phyloP scores from a whole-genome alignment of 108 stramenopile genomes.

The Pseudonitzschia pungens region DNA sequence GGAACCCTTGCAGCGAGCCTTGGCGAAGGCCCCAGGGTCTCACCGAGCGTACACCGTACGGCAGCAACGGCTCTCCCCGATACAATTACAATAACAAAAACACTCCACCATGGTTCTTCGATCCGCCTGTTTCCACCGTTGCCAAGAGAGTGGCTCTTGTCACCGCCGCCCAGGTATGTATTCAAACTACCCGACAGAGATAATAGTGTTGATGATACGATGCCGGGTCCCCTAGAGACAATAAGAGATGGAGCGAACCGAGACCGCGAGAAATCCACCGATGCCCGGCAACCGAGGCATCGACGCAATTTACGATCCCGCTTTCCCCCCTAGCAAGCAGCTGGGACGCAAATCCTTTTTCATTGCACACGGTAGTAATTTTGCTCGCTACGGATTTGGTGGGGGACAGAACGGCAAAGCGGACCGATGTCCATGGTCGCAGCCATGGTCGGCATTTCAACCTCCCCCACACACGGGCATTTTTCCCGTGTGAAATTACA shows the following conservation, averaged over 20 bases:
- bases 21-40: not conserved
- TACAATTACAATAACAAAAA: slow-evolving; percentile 15
- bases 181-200: not conserved
- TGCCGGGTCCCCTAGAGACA: not conserved
- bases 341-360: not conserved
- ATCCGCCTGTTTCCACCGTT: slow-evolving; percentile 70
- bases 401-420: not conserved
- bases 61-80: not conserved
- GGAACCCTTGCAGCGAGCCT: not conserved
- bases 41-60: not conserved
- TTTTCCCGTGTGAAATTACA: slow-evolving; percentile 8
- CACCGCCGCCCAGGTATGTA: slow-evolving; percentile 77
- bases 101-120: slow-evolving; percentile 74
- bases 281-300: not conserved
- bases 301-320: not conserved
- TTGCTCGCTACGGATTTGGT: not conserved
- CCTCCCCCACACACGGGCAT: not conserved
- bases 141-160: slow-evolving; percentile 77
- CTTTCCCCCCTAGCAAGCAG: not conserved
- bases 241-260: no score
- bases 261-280: not conserved
- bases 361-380: not conserved
- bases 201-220: not conserved
- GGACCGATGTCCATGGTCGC: not conserved
- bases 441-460: not conserved